A percentile compares a stretch with the other conserved stretches of the same genome.
Evolutionary conservation across 2,329 filamentous ascomycete genomes (phyloP).

Genomic region (Cytospora piceicola): DNA sequence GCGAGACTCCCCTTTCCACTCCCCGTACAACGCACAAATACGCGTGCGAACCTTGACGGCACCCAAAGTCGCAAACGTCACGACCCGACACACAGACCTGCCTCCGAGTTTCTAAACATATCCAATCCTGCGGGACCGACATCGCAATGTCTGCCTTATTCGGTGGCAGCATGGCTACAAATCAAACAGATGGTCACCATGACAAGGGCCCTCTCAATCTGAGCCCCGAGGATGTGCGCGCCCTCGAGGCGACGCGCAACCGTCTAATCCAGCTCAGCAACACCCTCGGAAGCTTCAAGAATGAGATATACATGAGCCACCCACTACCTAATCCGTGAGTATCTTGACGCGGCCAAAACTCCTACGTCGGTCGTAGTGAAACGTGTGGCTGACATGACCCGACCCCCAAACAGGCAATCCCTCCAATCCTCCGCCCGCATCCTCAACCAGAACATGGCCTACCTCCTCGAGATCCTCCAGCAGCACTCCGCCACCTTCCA

Average conservation of each 20-base stretch:
- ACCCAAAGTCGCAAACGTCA: background rate
- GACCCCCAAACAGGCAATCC: conserved; percentile 59
- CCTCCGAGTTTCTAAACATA: background rate
- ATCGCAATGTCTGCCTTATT: background rate
- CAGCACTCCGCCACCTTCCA: conserved; percentile 70
- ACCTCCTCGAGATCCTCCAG: conserved; percentile 66
- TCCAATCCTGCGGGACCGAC: background rate
- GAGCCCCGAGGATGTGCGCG: conserved; percentile 64
- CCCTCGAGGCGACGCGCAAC: conserved; percentile 71
- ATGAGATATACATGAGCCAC: conserved; percentile 63
- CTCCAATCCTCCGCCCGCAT: conserved; percentile 74
- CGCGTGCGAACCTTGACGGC: background rate
- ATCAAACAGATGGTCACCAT: conserved; percentile 6
- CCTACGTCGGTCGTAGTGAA: background rate
- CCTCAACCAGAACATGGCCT: conserved; percentile 70
- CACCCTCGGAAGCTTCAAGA: conserved; percentile 67
- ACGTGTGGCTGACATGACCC: background rate
- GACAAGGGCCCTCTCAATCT: conserved; percentile 48
- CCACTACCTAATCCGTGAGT: conserved; percentile 69
- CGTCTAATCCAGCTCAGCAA: conserved; percentile 70
- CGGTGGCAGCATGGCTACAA: background rate
- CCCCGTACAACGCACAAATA: background rate
- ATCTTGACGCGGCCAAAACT: conserved; percentile 1
- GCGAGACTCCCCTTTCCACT: background rate
- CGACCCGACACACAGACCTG: background rate